phyloP scores from a whole-genome alignment of 2,329 filamentous ascomycete species.

The Esteya vermicola region DNA sequence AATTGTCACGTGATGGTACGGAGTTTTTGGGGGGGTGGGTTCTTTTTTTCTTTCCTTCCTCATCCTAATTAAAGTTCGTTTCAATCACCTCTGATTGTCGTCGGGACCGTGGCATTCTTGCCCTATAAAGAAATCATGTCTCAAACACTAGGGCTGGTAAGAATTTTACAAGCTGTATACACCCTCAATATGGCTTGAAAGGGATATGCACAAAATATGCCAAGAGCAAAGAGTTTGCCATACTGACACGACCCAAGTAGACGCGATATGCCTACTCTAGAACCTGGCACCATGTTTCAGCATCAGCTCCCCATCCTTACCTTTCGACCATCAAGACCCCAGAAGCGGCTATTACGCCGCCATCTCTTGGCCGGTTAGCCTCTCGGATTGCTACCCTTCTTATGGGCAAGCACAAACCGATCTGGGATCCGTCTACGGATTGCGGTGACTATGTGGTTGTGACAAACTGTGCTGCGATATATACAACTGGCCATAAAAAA shows the following conservation, averaged over 20 bases:
- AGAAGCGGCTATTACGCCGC: slow-evolving; percentile 40
- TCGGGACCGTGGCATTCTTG: background rate
- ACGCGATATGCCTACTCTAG: slow-evolving; percentile 93
- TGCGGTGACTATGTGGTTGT: slow-evolving; percentile 98
- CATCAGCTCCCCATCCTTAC: slow-evolving; percentile 46
- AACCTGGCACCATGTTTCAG: slow-evolving; percentile 81
- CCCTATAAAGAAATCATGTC: slow-evolving; percentile 40
- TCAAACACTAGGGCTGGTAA: slow-evolving; percentile 63
- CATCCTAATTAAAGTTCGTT: too few species aligned
- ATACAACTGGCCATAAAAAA: slow-evolving; percentile 83
- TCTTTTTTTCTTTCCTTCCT: too few species aligned
- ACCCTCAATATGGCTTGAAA: too few species aligned
- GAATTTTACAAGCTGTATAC: slow-evolving; percentile 11
- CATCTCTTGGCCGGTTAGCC: slow-evolving; percentile 80
- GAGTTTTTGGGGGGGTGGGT: too few species aligned
- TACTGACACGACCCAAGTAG: slow-evolving; percentile 27
- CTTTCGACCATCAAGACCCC: slow-evolving; percentile 40
- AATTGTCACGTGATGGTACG: too few species aligned
- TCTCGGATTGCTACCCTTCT: slow-evolving; percentile 73
- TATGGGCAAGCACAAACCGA: slow-evolving; percentile 99
- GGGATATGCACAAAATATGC: too few species aligned
- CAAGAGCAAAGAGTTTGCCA: too few species aligned
- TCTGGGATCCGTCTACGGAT: slow-evolving; percentile 92
- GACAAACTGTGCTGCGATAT: slow-evolving; percentile 72
- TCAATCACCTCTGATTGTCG: too few species aligned